These are phyloP conservation scores for Cryphonectria carpinicola DNA, from an alignment of 2,329 filamentous ascomycete genomes.

Conservation along the genomic window DNA sequence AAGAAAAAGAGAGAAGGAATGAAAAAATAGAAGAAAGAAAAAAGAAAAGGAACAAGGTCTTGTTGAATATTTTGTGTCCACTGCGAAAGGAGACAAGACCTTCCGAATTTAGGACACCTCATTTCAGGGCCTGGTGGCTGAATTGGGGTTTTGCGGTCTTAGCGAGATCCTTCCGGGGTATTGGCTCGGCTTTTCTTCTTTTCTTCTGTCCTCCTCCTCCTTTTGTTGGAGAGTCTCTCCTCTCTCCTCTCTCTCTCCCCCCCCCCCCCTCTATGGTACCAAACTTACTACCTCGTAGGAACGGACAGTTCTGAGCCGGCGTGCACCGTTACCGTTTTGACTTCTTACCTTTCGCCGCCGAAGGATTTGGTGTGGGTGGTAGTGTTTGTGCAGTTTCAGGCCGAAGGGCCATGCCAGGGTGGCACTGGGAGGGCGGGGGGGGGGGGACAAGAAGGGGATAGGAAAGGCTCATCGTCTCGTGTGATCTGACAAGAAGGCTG, in stretches of 20 bases:
- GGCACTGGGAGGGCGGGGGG: too few species aligned
- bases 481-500: not conserved
- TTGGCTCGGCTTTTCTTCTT: not conserved
- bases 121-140: slow-evolving; percentile 1
- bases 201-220: not conserved
- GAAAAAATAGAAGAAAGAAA: not conserved
- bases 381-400: not conserved
- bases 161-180: slow-evolving; percentile 5
- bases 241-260: not conserved
- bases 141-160: not conserved
- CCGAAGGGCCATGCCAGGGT: not conserved
- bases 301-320: not conserved
- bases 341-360: not conserved
- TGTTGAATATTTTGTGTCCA: not conserved
- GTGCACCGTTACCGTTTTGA: not conserved
- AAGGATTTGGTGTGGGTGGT: slow-evolving; percentile 7
- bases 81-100: not conserved
- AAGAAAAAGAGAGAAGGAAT: not conserved
- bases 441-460: not conserved
- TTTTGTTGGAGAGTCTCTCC: not conserved
- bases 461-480: not conserved
- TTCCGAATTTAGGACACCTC: slow-evolving; percentile 6
- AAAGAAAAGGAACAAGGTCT: not conserved
- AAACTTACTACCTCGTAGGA: not conserved
- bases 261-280: not conserved